These are phyloP conservation scores for Alternaria brassicicola DNA, from an alignment of 2,329 filamentous ascomycete species.

Conservation along the genomic window DNA sequence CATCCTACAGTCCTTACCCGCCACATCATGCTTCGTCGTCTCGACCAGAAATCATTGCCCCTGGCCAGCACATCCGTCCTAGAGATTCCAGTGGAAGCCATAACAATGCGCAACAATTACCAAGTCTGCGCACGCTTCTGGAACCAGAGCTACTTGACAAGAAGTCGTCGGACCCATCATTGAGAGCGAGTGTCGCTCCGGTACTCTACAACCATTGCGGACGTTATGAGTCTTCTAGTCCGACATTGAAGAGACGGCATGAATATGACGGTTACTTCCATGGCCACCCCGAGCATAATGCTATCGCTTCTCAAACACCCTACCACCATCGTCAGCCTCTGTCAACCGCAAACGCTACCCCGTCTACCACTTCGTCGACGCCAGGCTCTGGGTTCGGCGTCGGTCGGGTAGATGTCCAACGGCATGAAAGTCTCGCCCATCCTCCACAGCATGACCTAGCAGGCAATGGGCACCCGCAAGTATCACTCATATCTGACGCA, in stretches of 20 bases:
- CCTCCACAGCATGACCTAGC: conserved; percentile 29
- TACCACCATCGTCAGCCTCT: conserved; percentile 37
- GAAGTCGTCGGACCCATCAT: conserved; percentile 34
- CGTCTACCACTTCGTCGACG: conserved; percentile 32
- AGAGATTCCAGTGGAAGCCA: conserved; percentile 34
- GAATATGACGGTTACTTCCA: conserved; percentile 41
- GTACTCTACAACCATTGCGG: conserved; percentile 25
- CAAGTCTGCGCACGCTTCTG: conserved; percentile 47
- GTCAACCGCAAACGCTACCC: conserved; percentile 25
- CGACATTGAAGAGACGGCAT: conserved; percentile 46
- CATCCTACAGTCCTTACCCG: conserved; percentile 39
- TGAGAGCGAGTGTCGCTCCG: conserved; percentile 28
- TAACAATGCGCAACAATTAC: conserved; percentile 43
- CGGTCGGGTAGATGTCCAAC: conserved; percentile 30
- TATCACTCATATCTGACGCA: conserved; percentile 36
- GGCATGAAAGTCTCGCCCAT: conserved; percentile 31
- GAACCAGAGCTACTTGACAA: conserved; percentile 46
- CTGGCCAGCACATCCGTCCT: conserved; percentile 34
- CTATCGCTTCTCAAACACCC: conserved; percentile 36
- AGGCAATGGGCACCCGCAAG: conserved; percentile 28
- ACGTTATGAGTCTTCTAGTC: conserved; percentile 42
- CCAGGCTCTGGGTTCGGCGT: conserved; percentile 29
- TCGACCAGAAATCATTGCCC: conserved; percentile 32
- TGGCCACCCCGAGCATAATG: conserved; percentile 34
- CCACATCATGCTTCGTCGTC: conserved; percentile 33